phyloP scores from a whole-genome alignment of 805 yeast species.

The Hanseniaspora taiwanica region DNA sequence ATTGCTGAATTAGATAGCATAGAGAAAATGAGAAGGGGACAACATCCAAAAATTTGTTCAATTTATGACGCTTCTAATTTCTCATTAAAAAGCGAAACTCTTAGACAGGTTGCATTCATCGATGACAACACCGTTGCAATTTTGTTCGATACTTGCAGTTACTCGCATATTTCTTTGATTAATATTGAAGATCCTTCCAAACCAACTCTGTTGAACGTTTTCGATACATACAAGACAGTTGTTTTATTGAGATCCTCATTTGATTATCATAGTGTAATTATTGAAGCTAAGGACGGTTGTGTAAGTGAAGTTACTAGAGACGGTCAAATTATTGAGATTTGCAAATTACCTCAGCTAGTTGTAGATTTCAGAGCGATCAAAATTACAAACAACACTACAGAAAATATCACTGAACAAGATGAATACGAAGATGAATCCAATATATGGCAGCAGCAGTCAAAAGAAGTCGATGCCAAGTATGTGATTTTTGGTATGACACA shows the following conservation, averaged over 20 bases:
- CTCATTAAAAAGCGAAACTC: conserved; percentile 29
- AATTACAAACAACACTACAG: conserved; percentile 10
- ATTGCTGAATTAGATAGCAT: conserved; percentile 34
- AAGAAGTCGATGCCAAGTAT: conserved; percentile 15
- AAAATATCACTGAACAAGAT: conserved; percentile 1
- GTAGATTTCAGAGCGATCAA: conserved; percentile 39
- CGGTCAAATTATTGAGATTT: conserved; percentile 23
- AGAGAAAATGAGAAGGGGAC: conserved; percentile 32
- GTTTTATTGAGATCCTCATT: conserved; percentile 43
- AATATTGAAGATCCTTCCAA: conserved; percentile 31
- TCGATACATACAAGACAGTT: conserved; percentile 36
- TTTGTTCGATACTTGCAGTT: conserved; percentile 38
- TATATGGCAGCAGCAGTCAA: conserved; percentile 14
- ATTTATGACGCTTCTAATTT: conserved; percentile 16
- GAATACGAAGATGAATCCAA: conserved; percentile 12
- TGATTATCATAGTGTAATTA: conserved; percentile 38
- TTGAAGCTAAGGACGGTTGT: conserved; percentile 52
- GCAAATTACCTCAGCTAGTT: conserved; percentile 59
- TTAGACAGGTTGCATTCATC: conserved; percentile 54
- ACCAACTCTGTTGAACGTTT: conserved; percentile 29
- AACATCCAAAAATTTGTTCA: conserved; percentile 30
- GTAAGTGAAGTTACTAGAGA: conserved; percentile 30
- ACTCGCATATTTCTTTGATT: conserved; percentile 39
- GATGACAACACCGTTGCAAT: conserved; percentile 42
- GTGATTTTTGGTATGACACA: conserved; percentile 61